Evolutionary conservation across 23 red algal genomes (phyloP).

Genomic region (Gracilaria gracilis): DNA sequence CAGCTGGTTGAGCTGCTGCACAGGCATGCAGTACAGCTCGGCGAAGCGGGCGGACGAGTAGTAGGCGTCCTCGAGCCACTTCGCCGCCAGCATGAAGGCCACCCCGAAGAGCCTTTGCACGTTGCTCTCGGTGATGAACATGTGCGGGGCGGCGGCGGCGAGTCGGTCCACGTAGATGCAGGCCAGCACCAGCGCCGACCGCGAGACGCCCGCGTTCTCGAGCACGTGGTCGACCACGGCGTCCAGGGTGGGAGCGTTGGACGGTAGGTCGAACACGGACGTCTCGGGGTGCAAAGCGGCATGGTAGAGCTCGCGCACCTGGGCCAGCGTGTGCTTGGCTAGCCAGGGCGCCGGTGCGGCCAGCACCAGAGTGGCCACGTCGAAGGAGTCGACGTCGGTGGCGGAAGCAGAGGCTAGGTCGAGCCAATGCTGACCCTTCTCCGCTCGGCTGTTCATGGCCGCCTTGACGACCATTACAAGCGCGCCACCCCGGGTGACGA

Average conservation of each 20-base stretch:
- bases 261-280: conserved; percentile 20
- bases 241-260: conserved; percentile 1
- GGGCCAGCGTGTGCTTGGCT: conserved; percentile 8
- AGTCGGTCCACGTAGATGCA: conserved; percentile 42
- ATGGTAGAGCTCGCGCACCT: background rate
- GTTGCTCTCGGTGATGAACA: conserved; percentile 27
- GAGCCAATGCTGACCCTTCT: conserved; percentile 33
- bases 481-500: background rate
- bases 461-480: conserved; percentile 31
- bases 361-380: conserved; percentile 17
- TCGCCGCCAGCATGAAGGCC: conserved; percentile 41
- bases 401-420: conserved; percentile 7
- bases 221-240: conserved; percentile 32
- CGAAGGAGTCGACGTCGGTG: background rate
- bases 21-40: background rate
- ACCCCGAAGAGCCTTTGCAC: conserved; percentile 29
- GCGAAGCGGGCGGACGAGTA: conserved; percentile 25
- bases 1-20: conserved; percentile 18
- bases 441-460: conserved; percentile 30
- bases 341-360: conserved; percentile 17
- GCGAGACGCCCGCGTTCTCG: conserved; percentile 27
- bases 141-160: conserved; percentile 11
- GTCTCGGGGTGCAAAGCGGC: background rate
- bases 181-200: conserved; percentile 20
- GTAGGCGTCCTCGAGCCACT: conserved; percentile 38